Conservation (phyloP, 169 alveolate genomes). For the Plasmodium inui region DNA sequence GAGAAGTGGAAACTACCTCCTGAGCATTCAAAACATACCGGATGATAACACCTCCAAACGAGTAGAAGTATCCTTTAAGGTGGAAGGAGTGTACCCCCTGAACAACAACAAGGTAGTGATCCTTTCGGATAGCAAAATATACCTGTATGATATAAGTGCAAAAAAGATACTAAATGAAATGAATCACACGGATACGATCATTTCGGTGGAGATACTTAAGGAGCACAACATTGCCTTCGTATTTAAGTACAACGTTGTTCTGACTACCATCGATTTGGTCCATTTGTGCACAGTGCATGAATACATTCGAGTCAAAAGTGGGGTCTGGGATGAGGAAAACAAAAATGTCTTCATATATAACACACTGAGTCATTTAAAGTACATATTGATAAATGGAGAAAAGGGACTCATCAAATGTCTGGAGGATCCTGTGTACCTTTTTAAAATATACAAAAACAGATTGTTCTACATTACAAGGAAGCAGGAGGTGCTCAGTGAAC, state of each 20-base stretch:
- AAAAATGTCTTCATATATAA: constrained; percentile 76
- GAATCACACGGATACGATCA: constrained; percentile 75
- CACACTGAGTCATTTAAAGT: constrained; percentile 71
- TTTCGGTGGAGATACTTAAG: constrained; percentile 75
- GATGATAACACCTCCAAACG: constrained; percentile 50
- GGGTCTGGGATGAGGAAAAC: constrained; percentile 80
- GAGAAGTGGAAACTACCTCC: constrained; percentile 16
- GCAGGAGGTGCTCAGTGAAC: constrained; percentile 10
- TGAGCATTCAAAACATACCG: constrained; percentile 67
- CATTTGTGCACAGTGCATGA: constrained; percentile 77
- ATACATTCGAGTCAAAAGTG: constrained; percentile 79
- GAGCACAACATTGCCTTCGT: constrained; percentile 77
- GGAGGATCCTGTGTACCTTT: constrained; percentile 61
- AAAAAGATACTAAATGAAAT: constrained; percentile 52
- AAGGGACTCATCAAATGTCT: constrained; percentile 67
- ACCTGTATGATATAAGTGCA: constrained; percentile 51
- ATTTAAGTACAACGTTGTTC: constrained; percentile 78
- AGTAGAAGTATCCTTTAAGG: constrained; percentile 30
- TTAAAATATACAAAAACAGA: constrained; percentile 42
- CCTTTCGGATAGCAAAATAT: constrained; percentile 34
- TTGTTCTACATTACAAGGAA: constrained; percentile 43
- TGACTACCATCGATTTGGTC: constrained; percentile 77
- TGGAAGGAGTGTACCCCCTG: constrained; percentile 39
- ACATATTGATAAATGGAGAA: constrained; percentile 50
- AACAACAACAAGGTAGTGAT: constrained; percentile 53